phyloP scores from a whole-genome alignment of 2,329 filamentous ascomycete species.

The Cytospora chrysosperma region DNA sequence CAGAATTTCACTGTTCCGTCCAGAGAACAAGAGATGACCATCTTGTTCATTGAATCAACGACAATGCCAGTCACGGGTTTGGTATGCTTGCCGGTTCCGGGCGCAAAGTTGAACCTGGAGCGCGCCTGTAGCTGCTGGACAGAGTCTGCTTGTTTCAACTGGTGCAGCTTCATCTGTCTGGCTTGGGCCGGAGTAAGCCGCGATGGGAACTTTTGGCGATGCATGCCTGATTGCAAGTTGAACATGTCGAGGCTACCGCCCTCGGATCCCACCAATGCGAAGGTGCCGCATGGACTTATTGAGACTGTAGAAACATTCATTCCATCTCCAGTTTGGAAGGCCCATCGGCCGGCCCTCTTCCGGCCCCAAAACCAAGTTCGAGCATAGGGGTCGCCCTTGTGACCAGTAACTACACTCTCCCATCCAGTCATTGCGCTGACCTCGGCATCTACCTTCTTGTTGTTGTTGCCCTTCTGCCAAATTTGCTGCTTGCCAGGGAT shows the following conservation, averaged over 20 bases:
- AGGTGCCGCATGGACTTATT: conserved; percentile 89
- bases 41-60: conserved; percentile 85
- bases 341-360: conserved; percentile 90
- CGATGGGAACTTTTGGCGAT: conserved; percentile 84
- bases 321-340: conserved; percentile 80
- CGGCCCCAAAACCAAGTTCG: conserved; percentile 98
- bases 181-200: conserved; percentile 75
- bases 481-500: conserved; percentile 74
- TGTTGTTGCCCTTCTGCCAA: conserved; percentile 75
- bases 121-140: conserved; percentile 55
- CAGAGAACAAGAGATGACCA: conserved; percentile 79
- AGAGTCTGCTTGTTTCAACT: conserved; percentile 57
- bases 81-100: conserved; percentile 70
- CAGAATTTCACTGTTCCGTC: conserved; percentile 98
- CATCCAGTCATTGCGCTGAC: conserved; percentile 80
- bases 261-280: conserved; percentile 84
- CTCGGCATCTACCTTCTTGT: conserved; percentile 67
- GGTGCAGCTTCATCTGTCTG: conserved; percentile 68
- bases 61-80: conserved; percentile 81
- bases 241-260: conserved; percentile 88
- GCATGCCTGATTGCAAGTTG: conserved; percentile 90
- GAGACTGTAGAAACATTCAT: conserved; percentile 83
- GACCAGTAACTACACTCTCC: conserved; percentile 95
- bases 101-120: conserved; percentile 45
- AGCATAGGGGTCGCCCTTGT: conserved; percentile 78